A percentile compares a stretch with the other conserved stretches of the same genome.
These are phyloP conservation scores for Phaeotremella fagi DNA, from an alignment of 768 basidiomycete species.

Conservation along the genomic window DNA sequence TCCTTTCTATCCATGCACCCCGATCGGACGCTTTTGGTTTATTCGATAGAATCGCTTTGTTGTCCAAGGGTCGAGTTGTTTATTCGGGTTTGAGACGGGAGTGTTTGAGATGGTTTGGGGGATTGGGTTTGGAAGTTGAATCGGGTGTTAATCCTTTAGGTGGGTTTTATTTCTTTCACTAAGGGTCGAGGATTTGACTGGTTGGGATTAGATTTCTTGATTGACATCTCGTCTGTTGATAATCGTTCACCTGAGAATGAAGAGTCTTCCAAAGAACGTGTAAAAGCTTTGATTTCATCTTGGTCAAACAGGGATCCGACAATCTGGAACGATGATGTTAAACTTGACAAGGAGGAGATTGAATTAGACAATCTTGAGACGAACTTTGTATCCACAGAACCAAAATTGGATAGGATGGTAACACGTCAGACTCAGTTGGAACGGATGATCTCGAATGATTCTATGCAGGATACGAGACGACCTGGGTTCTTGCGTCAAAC, in stretches of 20 bases:
- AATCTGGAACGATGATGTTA: not conserved
- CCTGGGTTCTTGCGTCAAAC: conserved; percentile 41
- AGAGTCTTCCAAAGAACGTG: conserved; percentile 45
- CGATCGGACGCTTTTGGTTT: conserved; percentile 59
- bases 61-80: conserved; percentile 56
- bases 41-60: conserved; percentile 60
- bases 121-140: conserved; percentile 43
- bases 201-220: conserved; percentile 45
- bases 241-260: conserved; percentile 50
- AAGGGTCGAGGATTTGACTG: too few relatives aligned
- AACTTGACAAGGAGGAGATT: conserved; percentile 1
- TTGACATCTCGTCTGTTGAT: conserved; percentile 52
- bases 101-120: conserved; percentile 50
- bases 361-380: not conserved
- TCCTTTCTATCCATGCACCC: conserved; percentile 67
- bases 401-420: too few relatives aligned
- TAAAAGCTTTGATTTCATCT: conserved; percentile 46
- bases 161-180: conserved; percentile 10
- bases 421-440: not conserved
- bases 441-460: not conserved
- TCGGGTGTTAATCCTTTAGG: conserved; percentile 52
- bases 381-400: not conserved
- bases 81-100: conserved; percentile 49
- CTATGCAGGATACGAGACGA: conserved; percentile 14
- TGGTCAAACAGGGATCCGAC: conserved; percentile 43